Evolutionary conservation across 2,329 filamentous ascomycete genomes (phyloP), one percentile per base, ranked within the genome.

Genomic region (Botrytis galanthina): DNA sequence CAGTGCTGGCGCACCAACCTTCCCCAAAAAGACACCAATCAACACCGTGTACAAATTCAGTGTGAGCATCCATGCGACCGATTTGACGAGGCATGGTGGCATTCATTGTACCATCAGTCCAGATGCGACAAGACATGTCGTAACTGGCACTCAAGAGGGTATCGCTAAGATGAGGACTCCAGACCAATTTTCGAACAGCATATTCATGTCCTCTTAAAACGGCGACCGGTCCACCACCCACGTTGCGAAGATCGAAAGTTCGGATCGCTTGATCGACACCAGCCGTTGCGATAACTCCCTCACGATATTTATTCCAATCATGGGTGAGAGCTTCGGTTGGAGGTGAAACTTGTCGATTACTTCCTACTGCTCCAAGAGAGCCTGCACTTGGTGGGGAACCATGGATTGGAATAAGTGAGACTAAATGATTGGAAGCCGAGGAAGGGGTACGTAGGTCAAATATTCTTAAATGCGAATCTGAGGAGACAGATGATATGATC

Each of bases 21-120:
- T 97, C 95, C 7, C 96, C 96, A 82, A 99, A 99, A 62, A 99
- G 83, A 83, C 96, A 99, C 96, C 97, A 99, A 82, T 99, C 96
- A 0, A 98, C 93, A 12, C 96, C 96, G 5, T 94, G 97, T 16
- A 92, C 94, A 79, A 99, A 99, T 84, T 99, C 96, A 0, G 95
- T 98, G 82, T 99, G 96, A 29, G 90, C 85, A 73, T 93, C 94
- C 95, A 99, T 98, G 37, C 87, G 85, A 1, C 93, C 93, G 59
- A 90, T 60, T 69, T 80, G 73, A 10, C 82, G 66, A 39, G 71
- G 63, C 75, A 85, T 84, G 8, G 84, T 83, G 18, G 51, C 35
- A 32, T 37, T 46, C 16, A 44, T 44, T 44, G 74, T 82, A 76
- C 90, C 93, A 81, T 98, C 96, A 18, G 91, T 94, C 96, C 96